Percentiles rank a stretch among this genome's conserved stretches.
phyloP scores from a whole-genome alignment of 202 grass and related monocot genomes.

The Zizania palustris region DNA sequence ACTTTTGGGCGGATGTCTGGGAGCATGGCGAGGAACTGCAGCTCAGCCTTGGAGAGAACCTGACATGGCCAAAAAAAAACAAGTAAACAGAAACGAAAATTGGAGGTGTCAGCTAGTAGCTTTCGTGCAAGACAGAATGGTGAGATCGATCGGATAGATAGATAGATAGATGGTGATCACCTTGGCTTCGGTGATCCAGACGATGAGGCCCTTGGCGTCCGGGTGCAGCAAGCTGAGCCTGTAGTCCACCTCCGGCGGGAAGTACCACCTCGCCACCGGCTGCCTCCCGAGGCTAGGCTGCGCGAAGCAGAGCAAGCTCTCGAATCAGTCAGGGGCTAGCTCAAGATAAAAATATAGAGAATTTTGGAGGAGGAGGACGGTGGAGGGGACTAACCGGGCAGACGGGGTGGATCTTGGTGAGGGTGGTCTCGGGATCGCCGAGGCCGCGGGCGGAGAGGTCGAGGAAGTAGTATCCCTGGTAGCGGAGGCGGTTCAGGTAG shows the following conservation, averaged over 20 bases:
- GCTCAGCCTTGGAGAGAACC: conserved; percentile 93
- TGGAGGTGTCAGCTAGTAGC: neutral
- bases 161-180: conserved; percentile 24
- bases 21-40: conserved; percentile 92
- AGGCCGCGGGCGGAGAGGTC: conserved; percentile 82
- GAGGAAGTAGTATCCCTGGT: conserved; percentile 88
- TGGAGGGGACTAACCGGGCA: conserved; percentile 55
- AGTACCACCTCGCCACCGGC: conserved; percentile 89
- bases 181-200: conserved; percentile 90
- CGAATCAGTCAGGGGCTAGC: neutral
- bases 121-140: neutral
- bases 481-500: conserved; percentile 82
- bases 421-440: conserved; percentile 78
- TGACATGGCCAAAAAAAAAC: neutral
- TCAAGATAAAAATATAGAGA: too few species aligned
- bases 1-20: conserved; percentile 81
- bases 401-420: conserved; percentile 94
- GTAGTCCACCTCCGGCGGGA: conserved; percentile 95
- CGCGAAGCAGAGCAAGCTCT: conserved; percentile 30
- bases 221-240: conserved; percentile 82
- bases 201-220: conserved; percentile 82
- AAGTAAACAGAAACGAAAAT: neutral
- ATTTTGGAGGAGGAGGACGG: too few species aligned
- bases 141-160: neutral
- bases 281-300: conserved; percentile 94